Base-by-base conservation (phyloP, 2,329 filamentous ascomycete genomes). In the Talaromyces sp. region DNA sequence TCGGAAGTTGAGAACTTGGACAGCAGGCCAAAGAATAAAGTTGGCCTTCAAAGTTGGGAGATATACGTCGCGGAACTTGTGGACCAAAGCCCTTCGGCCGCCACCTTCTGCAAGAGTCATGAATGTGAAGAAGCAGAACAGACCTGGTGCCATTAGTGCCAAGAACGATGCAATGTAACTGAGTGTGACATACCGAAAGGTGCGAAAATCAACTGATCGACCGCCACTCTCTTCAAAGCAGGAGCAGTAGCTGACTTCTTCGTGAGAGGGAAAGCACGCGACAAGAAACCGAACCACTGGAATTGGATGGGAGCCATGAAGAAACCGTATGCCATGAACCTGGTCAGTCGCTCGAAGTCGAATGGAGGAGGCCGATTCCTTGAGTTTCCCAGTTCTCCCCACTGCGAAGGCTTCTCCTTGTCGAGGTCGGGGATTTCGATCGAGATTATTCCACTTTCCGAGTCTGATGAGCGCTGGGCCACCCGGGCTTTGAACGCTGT, bases 281-380 rank as follows among this genome's bases (percentile, higher is more conserved):
- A 89, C 65, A 99, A 81, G 75, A 96, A 93, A 57, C 87, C 85
- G 78, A 98, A 98, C 95, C 95, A 99, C 74, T 91, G 89, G 80
- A 96, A 96, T 76, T 98, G 94, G 34, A 97, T 70, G 0, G 95
- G 95, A 4, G 95, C 92, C 92, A 98, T 97, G 72, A 90, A 85
- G 79, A 98, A 97, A 73, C 92, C 92, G 75, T 98, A 99, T 5
- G 91, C 89, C 92, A 98, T 97, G 81, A 98, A 99, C 55, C 95
- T 85, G 1, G 91, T 94, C 65, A 97, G 82, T 56, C 95, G 87
- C 79, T 98, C 95, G 70, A 98, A 98, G 77, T 99, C 94, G 72
- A 99, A 98, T 0, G 92, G 87, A 3, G 92, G 90, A 31, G 92
- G 90, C 0, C 89, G 82, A 10, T 75, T 71, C 68, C 83, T 85